Evolutionary conservation across 371 early-diverging fungal species (phyloP), one percentile per base, ranked within the genome.

Genomic region (Gilbertella persicaria): DNA sequence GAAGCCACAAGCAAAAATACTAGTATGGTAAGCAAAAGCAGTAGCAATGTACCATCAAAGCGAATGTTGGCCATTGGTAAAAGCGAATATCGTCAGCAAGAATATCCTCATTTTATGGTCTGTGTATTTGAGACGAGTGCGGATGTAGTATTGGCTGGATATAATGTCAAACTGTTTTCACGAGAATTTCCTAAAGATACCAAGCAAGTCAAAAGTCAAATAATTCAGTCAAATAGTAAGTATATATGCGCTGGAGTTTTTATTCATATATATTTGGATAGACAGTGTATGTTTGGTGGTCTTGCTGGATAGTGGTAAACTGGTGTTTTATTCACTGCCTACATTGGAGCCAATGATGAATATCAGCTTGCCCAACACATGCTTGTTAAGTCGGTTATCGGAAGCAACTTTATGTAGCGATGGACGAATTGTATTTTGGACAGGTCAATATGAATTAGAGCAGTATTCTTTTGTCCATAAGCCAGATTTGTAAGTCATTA

Each of bases 341-440:
- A 45, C 43, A 0, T 37, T 77, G 20, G 53, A 58, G 7, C 50
- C 59, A 4, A 44, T 75, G 29, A 46, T 50, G 16, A 53, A 57
- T 29, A 58, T 26, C 33, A 42, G 38, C 19, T 43, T 43, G 47
- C 58, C 48, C 9, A 54, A 36, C 23, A 39, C 28, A 4, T 35
- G 39, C 20, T 38, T 16, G 19, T 14, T 50, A 17, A 36, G 55
- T 19, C 55, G 54, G 36, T 41, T 66, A 21, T 14, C 58, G 20
- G 73, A 78, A 33, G 57, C 67, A 23, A 60, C 66, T 8, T 44
- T 81, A 16, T 54, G 67, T 45, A 45, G 44, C 17, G 84, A 83
- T 53, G 84, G 82, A 36, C 67, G 84, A 9, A 50, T 83, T 7
- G 58, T 72, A 20, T 45, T 73, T 25, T 80, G 79, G 66, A 71